A percentile compares a stretch with the other conserved stretches of the same genome.
These are phyloP conservation scores for Coemansia asiatica DNA, from an alignment of 192 early-diverging fungal species.

Conservation along the genomic window DNA sequence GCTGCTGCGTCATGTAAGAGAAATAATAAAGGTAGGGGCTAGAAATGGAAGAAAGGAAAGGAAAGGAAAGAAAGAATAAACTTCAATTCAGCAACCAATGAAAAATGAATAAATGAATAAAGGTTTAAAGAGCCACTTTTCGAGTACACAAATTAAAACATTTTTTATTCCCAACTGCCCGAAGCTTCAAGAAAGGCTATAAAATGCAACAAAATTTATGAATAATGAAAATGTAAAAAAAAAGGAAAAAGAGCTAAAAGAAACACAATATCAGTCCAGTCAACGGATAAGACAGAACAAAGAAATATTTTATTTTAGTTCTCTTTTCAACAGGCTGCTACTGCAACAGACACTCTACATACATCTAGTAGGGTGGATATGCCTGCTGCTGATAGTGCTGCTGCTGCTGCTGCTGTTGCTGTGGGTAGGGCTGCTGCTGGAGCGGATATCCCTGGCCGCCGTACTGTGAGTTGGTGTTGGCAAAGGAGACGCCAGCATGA, in stretches of 20 bases:
- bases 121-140: no score
- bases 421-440: constrained; percentile 23
- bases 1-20: not conserved
- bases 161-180: no score
- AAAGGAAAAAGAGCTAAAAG: not conserved
- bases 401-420: constrained; percentile 22
- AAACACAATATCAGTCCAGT: not conserved
- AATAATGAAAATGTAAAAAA: constrained; percentile 10
- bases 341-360: not conserved
- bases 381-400: constrained; percentile 29
- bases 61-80: no score
- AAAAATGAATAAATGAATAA: no score
- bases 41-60: not conserved
- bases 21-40: not conserved
- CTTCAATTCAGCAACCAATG: no score
- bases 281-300: not conserved
- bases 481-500: constrained; percentile 51
- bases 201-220: constrained; percentile 7
- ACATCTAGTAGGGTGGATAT: constrained; percentile 35
- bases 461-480: constrained; percentile 46
- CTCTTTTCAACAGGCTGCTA: not conserved
- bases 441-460: constrained; percentile 33
- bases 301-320: not conserved
- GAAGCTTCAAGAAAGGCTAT: not conserved
- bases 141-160: no score